phyloP scores from a whole-genome alignment of 768 basidiomycete species.

The Inosperma sp. region DNA sequence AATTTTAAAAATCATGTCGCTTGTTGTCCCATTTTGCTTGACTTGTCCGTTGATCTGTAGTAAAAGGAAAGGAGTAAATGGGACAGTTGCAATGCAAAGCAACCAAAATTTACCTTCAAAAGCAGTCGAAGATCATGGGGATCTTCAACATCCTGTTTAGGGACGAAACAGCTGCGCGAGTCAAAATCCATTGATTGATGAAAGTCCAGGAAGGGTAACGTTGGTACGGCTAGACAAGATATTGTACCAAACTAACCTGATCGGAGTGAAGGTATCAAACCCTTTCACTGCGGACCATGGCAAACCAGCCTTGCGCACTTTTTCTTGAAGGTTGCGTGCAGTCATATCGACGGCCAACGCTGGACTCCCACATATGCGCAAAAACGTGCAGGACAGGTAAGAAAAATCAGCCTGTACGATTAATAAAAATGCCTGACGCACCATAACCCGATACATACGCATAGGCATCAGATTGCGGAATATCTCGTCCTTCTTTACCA shows the following conservation, averaged over 20 bases:
- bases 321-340: slow-evolving; percentile 90
- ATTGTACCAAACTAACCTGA: slow-evolving; percentile 52
- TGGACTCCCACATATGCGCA: slow-evolving; percentile 26
- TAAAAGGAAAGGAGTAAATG: background rate
- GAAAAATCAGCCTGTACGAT: background rate
- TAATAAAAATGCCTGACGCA: slow-evolving; percentile 32
- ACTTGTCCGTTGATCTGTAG: slow-evolving; percentile 72
- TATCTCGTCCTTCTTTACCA: slow-evolving; percentile 81
- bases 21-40: slow-evolving; percentile 82
- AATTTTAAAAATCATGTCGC: slow-evolving; percentile 90
- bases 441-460: slow-evolving; percentile 90
- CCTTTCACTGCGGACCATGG: slow-evolving; percentile 98
- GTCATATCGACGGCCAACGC: slow-evolving; percentile 96
- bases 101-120: slow-evolving; percentile 51
- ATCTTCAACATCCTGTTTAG: slow-evolving; percentile 62
- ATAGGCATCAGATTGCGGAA: slow-evolving; percentile 65
- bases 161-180: no score
- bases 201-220: background rate
- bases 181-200: slow-evolving; percentile 50
- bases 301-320: slow-evolving; percentile 87
- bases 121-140: slow-evolving; percentile 72
- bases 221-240: background rate
- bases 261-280: slow-evolving; percentile 93
- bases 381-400: background rate
- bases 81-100: background rate